Percentiles rank a stretch among this genome's conserved stretches.
Evolutionary conservation across 306 rosid genomes (phyloP).

Genomic region (Pyrus bretschneideri): DNA sequence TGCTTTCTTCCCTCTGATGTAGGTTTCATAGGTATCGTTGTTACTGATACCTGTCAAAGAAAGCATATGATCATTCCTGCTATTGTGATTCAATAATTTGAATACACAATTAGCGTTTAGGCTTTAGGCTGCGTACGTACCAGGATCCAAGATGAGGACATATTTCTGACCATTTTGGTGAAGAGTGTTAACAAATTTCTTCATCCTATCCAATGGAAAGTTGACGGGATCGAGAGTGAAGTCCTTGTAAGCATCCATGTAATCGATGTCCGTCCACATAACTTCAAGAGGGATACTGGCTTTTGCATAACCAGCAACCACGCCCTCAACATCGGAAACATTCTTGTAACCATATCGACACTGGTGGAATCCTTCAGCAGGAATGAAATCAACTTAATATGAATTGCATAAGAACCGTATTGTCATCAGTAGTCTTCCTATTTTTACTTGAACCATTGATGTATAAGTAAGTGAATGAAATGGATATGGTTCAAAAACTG

Average conservation of each 20-base stretch:
- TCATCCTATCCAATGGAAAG: conserved; percentile 65
- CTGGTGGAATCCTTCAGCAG: conserved; percentile 71
- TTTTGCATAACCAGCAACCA: conserved; percentile 67
- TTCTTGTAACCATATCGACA: conserved; percentile 79
- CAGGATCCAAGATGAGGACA: conserved; percentile 77
- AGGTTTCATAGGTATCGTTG: conserved; percentile 57
- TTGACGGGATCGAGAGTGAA: conserved; percentile 84
- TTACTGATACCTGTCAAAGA: conserved; percentile 51
- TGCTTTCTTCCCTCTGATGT: conserved; percentile 55
- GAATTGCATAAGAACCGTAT: too few species aligned
- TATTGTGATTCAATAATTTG: not conserved
- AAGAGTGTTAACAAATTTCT: conserved; percentile 40
- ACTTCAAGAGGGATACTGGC: conserved; percentile 81
- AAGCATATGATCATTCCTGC: not conserved
- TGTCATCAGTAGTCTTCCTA: too few species aligned
- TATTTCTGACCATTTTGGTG: conserved; percentile 80
- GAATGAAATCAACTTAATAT: not conserved
- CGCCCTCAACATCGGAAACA: conserved; percentile 51
- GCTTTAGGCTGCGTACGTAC: conserved; percentile 26
- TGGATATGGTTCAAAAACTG: not conserved
- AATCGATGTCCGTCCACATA: conserved; percentile 92
- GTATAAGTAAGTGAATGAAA: not conserved
- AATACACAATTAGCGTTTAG: not conserved
- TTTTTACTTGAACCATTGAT: too few species aligned
- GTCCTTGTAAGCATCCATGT: conserved; percentile 83